These are phyloP conservation scores for Hyaloscypha hepaticicola DNA, from an alignment of 495 filamentous ascomycete genomes.

Conservation along the genomic window DNA sequence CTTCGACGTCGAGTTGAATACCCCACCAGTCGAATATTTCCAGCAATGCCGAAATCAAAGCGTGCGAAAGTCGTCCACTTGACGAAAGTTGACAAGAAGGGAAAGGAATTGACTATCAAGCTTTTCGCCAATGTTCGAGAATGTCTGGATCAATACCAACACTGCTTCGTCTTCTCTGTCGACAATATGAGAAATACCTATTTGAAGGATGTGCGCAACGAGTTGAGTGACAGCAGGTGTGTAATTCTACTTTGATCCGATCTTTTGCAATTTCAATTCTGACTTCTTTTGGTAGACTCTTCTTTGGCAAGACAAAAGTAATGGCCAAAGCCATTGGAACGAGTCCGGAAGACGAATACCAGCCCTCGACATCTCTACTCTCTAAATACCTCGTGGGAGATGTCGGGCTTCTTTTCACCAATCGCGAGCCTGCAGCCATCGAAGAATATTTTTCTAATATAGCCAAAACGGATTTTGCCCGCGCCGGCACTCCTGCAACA, in stretches of 20 bases:
- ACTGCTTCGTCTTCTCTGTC: slow-evolving; percentile 88
- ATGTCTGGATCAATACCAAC: slow-evolving; percentile 78
- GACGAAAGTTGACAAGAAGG: slow-evolving; percentile 89
- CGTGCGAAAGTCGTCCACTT: slow-evolving; percentile 83
- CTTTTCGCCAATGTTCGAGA: slow-evolving; percentile 87
- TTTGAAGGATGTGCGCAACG: slow-evolving; percentile 83
- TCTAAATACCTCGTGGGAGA: slow-evolving; percentile 71
- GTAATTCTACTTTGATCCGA: slow-evolving; percentile 22
- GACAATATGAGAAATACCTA: slow-evolving; percentile 99
- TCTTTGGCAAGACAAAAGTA: slow-evolving; percentile 98
- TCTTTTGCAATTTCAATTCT: background rate
- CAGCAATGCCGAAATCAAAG: slow-evolving; percentile 93
- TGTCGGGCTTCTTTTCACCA: slow-evolving; percentile 89
- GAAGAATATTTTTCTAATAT: slow-evolving; percentile 65
- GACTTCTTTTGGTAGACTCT: slow-evolving; percentile 56
- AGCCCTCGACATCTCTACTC: slow-evolving; percentile 68
- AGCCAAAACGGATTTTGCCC: slow-evolving; percentile 76
- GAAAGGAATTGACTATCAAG: slow-evolving; percentile 81
- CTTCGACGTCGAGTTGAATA: background rate
- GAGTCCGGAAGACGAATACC: slow-evolving; percentile 70
- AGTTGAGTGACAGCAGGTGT: slow-evolving; percentile 83
- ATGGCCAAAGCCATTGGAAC: slow-evolving; percentile 89
- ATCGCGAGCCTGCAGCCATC: slow-evolving; percentile 62
- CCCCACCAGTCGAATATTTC: slow-evolving; percentile 6
- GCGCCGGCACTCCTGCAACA: slow-evolving; percentile 74